phyloP scores from a whole-genome alignment of 1,284 basidiomycete species.

The Trichosporon sp. region DNA sequence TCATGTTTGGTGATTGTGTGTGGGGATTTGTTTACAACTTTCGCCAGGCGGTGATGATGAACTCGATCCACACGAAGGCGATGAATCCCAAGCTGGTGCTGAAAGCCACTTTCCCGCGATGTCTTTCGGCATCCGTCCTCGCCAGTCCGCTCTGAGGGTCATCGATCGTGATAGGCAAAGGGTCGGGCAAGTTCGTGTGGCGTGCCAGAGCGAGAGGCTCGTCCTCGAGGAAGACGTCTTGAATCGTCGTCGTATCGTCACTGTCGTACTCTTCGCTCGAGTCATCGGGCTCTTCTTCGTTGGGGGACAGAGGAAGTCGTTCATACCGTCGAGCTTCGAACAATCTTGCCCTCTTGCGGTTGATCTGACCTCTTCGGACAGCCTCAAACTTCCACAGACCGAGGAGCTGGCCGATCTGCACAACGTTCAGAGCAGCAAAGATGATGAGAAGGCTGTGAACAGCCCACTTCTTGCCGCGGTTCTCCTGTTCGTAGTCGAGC shows the following conservation, averaged over 20 bases:
- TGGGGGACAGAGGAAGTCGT: conserved; percentile 34
- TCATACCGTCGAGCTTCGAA: conserved; percentile 34
- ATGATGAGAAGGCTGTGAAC: conserved; percentile 63
- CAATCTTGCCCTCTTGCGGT: neutral
- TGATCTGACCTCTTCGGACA: conserved; percentile 24
- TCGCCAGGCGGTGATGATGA: conserved; percentile 63
- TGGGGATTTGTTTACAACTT: conserved; percentile 27
- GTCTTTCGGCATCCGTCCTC: conserved; percentile 30
- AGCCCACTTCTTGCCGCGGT: conserved; percentile 23
- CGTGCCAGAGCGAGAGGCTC: neutral
- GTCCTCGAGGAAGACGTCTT: conserved; percentile 12
- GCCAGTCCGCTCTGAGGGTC: conserved; percentile 32
- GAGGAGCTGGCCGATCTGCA: conserved; percentile 64
- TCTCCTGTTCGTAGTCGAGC: conserved; percentile 55
- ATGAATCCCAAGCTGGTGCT: conserved; percentile 59
- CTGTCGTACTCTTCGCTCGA: conserved; percentile 24
- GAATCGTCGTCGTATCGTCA: conserved; percentile 5
- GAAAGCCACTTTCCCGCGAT: conserved; percentile 34
- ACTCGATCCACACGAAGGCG: conserved; percentile 66
- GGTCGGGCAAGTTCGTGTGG: neutral
- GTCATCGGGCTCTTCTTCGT: conserved; percentile 31
- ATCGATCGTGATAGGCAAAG: conserved; percentile 18
- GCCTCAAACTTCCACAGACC: conserved; percentile 59
- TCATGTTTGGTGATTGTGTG: neutral
- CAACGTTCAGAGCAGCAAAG: conserved; percentile 65